Conservation (phyloP, 2,329 filamentous ascomycete genomes). For the Parascedosporium putredinis region DNA sequence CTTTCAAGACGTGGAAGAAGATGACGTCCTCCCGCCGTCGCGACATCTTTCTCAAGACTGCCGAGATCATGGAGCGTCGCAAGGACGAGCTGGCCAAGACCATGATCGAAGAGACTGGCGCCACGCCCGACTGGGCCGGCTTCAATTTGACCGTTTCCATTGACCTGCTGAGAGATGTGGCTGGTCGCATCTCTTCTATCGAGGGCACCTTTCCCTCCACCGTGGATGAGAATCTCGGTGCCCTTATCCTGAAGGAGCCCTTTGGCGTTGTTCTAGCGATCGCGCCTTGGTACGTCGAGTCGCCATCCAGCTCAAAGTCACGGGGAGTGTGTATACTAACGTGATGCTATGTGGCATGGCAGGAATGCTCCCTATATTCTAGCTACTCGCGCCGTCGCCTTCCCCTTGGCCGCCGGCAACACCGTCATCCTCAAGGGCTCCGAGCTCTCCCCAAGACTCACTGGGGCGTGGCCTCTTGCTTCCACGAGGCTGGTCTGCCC, state of each 20-base stretch:
- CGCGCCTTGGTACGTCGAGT: conserved; percentile 63
- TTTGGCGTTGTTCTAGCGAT: conserved; percentile 72
- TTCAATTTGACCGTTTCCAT: conserved; percentile 27
- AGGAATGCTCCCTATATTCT: conserved; percentile 51
- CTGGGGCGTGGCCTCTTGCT: conserved; percentile 50
- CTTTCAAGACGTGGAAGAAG: conserved; percentile 59
- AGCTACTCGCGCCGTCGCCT: conserved; percentile 42
- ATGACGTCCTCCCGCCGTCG: conserved; percentile 51
- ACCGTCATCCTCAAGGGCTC: conserved; percentile 64
- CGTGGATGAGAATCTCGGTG: conserved; percentile 26
- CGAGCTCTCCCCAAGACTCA: conserved; percentile 53
- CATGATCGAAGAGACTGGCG: conserved; percentile 42
- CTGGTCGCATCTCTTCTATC: conserved; percentile 28
- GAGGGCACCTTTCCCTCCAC: conserved; percentile 26
- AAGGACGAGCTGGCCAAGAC: conserved; percentile 49
- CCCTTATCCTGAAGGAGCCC: conserved; percentile 63
- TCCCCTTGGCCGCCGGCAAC: conserved; percentile 68
- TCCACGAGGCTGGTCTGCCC: conserved; percentile 68
- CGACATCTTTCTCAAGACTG: conserved; percentile 59
- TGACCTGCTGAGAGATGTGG: conserved; percentile 32
- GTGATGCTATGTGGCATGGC: too few relatives aligned
- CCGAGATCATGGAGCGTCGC: conserved; percentile 50
- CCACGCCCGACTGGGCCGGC: conserved; percentile 24
- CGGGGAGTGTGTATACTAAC: too few relatives aligned
- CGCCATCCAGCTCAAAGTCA: too few relatives aligned